phyloP scores from a whole-genome alignment of 208 protist species.

The Porcisia hertigi region DNA sequence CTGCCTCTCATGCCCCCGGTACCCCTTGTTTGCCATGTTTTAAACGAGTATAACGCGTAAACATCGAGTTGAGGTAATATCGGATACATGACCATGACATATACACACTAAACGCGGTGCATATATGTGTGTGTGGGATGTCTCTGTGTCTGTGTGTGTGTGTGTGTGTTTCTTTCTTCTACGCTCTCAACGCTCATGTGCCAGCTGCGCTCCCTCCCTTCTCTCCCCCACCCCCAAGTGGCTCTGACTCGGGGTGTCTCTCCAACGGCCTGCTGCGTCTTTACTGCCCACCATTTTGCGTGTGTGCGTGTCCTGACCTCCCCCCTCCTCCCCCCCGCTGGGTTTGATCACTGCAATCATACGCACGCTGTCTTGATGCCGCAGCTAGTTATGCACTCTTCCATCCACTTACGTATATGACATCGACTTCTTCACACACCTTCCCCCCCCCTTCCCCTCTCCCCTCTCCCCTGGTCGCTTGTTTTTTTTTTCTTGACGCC shows the following conservation, averaged over 20 bases:
- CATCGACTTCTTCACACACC: no score
- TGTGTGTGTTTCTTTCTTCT: background rate
- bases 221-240: background rate
- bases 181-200: background rate
- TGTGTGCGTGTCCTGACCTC: background rate
- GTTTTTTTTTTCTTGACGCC: constrained; percentile 8
- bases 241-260: background rate
- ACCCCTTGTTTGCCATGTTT: background rate
- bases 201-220: background rate
- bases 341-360: background rate
- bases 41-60: background rate
- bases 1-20: background rate
- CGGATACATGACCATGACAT: background rate
- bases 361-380: background rate
- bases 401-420: background rate
- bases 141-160: background rate
- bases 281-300: background rate
- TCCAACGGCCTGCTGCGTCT: background rate
- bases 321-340: no score
- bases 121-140: no score
- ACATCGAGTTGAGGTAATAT: background rate
- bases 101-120: constrained; percentile 13
- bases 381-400: no score
- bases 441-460: background rate
- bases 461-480: constrained; percentile 6